Percentiles rank a stretch among this genome's conserved stretches.
Evolutionary conservation across 2,329 filamentous ascomycete genomes (phyloP).

Genomic region (Aspergillus ochraceoroseus): DNA sequence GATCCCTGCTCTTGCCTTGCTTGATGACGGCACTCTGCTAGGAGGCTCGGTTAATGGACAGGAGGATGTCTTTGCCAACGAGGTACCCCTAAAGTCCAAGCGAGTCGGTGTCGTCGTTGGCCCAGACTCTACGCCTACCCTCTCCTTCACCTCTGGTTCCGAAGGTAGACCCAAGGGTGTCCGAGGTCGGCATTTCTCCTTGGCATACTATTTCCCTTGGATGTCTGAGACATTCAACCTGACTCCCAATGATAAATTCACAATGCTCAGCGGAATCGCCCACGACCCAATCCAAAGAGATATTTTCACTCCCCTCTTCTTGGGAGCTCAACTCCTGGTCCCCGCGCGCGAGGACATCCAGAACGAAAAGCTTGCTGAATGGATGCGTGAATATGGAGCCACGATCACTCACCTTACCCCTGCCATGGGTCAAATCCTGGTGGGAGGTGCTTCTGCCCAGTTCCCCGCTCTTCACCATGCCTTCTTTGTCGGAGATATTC

Average conservation of each 20-base stretch:
- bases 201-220: constrained; percentile 86
- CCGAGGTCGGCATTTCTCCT: constrained; percentile 75
- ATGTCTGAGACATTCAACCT: constrained; percentile 81
- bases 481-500: constrained; percentile 87
- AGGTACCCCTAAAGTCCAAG: constrained; percentile 50
- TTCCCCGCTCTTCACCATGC: constrained; percentile 73
- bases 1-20: constrained; percentile 67
- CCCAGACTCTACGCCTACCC: constrained; percentile 74
- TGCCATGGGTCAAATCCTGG: constrained; percentile 91
- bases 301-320: constrained; percentile 85
- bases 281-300: constrained; percentile 58
- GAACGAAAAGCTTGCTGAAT: constrained; percentile 79
- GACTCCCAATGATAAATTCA: constrained; percentile 68
- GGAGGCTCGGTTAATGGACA: constrained; percentile 63
- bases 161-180: constrained; percentile 85
- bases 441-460: constrained; percentile 72
- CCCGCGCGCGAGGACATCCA: constrained; percentile 78
- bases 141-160: constrained; percentile 67
- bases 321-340: constrained; percentile 73
- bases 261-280: constrained; percentile 78
- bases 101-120: constrained; percentile 72
- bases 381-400: constrained; percentile 70
- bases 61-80: constrained; percentile 62
- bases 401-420: constrained; percentile 88
- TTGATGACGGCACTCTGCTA: constrained; percentile 64